Base-by-base conservation (phyloP, 1,139 yeast species). In the Debaryomyces udenii region DNA sequence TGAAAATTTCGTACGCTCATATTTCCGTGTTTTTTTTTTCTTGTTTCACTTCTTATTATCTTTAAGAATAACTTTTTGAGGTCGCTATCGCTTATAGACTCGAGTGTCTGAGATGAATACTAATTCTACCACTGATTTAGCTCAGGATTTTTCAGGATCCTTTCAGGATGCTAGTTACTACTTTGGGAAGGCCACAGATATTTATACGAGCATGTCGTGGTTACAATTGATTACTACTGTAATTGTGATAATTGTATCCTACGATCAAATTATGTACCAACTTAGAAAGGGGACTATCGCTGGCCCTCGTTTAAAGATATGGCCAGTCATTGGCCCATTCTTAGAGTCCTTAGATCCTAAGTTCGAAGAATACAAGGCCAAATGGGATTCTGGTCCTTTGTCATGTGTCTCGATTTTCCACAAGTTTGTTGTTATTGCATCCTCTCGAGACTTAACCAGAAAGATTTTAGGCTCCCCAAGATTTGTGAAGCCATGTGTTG, bases 331-430 rank as follows among this genome's bases (percentile, higher is more conserved):
- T 53, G 99, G 99, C 4, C 98, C 99, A 3, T 93, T 93, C 56
- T 73, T 93, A 63, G 98, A 93, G 62, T 84, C 95, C n/a, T 72
- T 93, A 59, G 93, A 93, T 68, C 99, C 99, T 24, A 91, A 91
- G 64, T 93, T 93, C 61, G 96, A 88, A 60, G 96, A 86, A 59
- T 93, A 93, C 65, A 74, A 80, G 62, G 88, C 88, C 41, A 93
- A 93, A 64, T 93, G 99, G 99, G 82, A 80, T 53, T 83, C 95
- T 4, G 99, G 99, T 48, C 93, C 93, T 13, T 75, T 93, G 46
- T 85, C 96, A 14, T 93, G 98, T 74, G 99, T 93, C 39, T 89
- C 97, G 2, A 94, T 93, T 48, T 93, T 93, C 78, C 99, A 93
- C 74, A 91, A 93, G 70, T 93, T 93, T 60, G 99, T 93, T 37